phyloP scores from a whole-genome alignment of 1,139 yeast genomes.

The Diutina mesorugosa region DNA sequence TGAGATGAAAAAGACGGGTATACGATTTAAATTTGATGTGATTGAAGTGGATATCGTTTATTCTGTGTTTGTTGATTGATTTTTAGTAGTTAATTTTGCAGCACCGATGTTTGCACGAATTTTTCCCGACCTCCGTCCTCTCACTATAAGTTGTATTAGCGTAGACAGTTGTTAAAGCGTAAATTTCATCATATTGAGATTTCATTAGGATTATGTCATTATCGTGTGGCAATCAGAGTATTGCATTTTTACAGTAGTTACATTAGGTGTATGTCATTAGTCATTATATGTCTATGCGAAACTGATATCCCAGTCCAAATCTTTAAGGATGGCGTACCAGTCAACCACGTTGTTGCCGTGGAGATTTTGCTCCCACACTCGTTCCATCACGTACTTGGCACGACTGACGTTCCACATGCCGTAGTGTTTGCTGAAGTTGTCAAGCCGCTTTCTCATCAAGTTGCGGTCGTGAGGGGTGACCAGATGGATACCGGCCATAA shows the following conservation, averaged over 20 bases:
- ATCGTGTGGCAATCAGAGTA: background rate
- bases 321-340: conserved; percentile 55
- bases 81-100: too few species aligned
- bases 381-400: conserved; percentile 45
- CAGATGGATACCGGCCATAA: conserved; percentile 65
- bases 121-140: too few species aligned
- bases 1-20: background rate
- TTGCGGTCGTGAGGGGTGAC: conserved; percentile 35
- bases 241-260: too few species aligned
- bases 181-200: too few species aligned
- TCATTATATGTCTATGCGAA: conserved; percentile 31
- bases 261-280: background rate
- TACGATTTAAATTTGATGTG: too few species aligned
- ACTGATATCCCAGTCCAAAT: conserved; percentile 66
- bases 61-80: too few species aligned
- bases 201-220: too few species aligned
- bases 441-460: conserved; percentile 39
- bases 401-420: conserved; percentile 57
- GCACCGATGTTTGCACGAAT: too few species aligned
- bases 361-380: conserved; percentile 30
- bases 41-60: too few species aligned
- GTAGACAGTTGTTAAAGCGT: too few species aligned
- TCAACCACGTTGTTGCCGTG: conserved; percentile 27
- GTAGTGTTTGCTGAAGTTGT: conserved; percentile 44
- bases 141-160: too few species aligned